These are phyloP conservation scores for Paragyromitra xinjiangensis DNA, from an alignment of 495 filamentous ascomycete species.

Conservation along the genomic window DNA sequence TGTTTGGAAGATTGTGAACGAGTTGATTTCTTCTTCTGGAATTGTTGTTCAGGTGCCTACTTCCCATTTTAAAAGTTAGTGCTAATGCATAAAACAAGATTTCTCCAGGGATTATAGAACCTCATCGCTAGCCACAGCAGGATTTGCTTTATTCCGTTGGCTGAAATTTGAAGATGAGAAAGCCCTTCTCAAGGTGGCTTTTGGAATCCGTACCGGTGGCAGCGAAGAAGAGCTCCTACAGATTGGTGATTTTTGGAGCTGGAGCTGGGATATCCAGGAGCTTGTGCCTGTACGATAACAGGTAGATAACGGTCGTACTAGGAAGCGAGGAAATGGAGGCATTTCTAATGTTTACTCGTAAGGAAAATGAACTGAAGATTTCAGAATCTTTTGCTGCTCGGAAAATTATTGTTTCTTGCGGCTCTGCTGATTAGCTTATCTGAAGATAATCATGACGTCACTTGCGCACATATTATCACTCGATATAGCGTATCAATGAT, in stretches of 20 bases:
- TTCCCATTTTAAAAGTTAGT: not conserved
- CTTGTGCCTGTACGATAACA: conserved; percentile 1
- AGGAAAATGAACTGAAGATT: not conserved
- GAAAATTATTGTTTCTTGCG: not conserved
- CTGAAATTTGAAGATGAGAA: conserved; percentile 33
- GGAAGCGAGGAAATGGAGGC: conserved; percentile 27
- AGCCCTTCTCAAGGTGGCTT: conserved; percentile 6
- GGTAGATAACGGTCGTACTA: not conserved
- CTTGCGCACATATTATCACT: conserved; percentile 22
- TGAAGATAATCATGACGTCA: conserved; percentile 25
- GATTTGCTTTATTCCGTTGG: conserved; percentile 6
- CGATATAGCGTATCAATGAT: conserved; percentile 17
- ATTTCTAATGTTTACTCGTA: conserved; percentile 6
- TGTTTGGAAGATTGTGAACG: conserved; percentile 49
- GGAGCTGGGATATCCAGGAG: not conserved
- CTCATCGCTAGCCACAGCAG: not conserved
- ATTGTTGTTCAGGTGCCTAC: conserved; percentile 44
- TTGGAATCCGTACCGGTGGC: not conserved
- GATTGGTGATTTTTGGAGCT: not conserved
- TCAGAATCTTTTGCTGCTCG: not conserved
- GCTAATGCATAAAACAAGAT: not conserved
- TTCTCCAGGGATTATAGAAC: not conserved
- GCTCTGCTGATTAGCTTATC: conserved; percentile 20
- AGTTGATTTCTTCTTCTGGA: conserved; percentile 49
- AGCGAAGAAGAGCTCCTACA: not conserved